Evolutionary conservation across 441 rosid species (phyloP), one percentile per base, ranked within the genome.

Genomic region (Dalechampia spathulata): DNA sequence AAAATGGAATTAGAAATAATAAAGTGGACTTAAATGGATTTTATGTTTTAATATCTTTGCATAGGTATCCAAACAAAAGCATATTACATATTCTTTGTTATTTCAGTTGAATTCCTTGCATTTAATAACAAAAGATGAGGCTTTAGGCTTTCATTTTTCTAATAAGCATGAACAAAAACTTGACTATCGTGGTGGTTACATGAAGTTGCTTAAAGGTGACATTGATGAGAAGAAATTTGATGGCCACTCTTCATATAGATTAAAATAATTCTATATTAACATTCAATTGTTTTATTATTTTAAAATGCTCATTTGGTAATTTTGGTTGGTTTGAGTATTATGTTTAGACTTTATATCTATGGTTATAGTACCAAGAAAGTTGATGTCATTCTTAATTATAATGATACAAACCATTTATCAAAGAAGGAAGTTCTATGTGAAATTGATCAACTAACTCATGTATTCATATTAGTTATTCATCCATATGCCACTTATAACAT

Each of bases 171-270:
- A 92, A 67, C 99, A 92, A 74, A 86, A 92, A 73, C 96, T 92
- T 66, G 99, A 89, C 64, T 88, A 94, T 72, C 94, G 96, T 67
- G 96, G 98, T 70, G 98, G 98, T 17, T 92, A 92, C 88, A 88
- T 92, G 91, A 92, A 92, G 82, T 62, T 92, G 61, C 82, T 86
- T 16, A 84, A 94, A 27, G 85, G 75, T 49, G 94, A 80, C 13
- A 47, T 78, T 64, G 92, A 92, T 72, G 96, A 86, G 68, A 84
- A 86, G 70, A 81, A 84, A 69, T 88, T 92, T 6, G 96, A 96
- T 23, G 98, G 96, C 58, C 95, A 88, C 49, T 83, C 96, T 12
- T 81, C 94, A 41, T 92, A 88, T 78, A 91, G 98, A n/a, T n/a
- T n/a, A n/a, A n/a, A n/a, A n/a, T n/a, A n/a, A n/a, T n/a, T n/a